Evolutionary conservation across 1,284 basidiomycete genomes (phyloP), one percentile per base, ranked within the genome.

Genomic region (Stygiomarasmius scandens): DNA sequence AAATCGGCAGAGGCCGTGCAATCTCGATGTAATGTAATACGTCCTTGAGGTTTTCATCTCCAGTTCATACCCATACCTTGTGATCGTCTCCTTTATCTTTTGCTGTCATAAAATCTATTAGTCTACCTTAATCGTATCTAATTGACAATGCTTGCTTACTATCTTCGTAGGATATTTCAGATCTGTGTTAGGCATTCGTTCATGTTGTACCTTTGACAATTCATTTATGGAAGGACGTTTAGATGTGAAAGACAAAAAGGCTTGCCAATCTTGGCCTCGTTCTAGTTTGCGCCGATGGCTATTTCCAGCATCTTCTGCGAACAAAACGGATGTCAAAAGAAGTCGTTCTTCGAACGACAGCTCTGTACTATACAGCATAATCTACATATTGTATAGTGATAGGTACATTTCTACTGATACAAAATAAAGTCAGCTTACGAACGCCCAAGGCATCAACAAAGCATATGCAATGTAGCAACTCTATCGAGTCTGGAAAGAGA

Each of bases 11-110:
- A 73, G 86, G 87, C 59, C 84, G 90, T 58, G 88, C 90, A 54
- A 90, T 92, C 67, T 92, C 90, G 61, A 82, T 92, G 82, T 91
- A 79, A 79, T 38, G n/a, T 10, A 19, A 11, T 19, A 20, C n/a
- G 48, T 49, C 38, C 38, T 41, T 19, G 38, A 41, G 38, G 38
- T 9, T 41, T 41, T 41, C 38, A 49, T 49, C 23, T 49, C 24
- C 24, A 9, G 5, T 49, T 27, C 24, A 23, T 55, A 29, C 57
- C 27, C 47, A 32, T 50, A 27, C 47, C 54, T 51, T 59, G 52
- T 27, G 25, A 45, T 25, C 46, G 22, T 47, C 20, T 48, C 20
- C 19, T 19, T 22, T 36, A 54, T 48, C 2, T 12, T 16, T 32
- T 51, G 36, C 49, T 14, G 22, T 51, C 34, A 41, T 22, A 32